A percentile compares a stretch with the other conserved stretches of the same genome.
phyloP scores from a whole-genome alignment of 2,329 filamentous ascomycete genomes.

The Cladosporium sp. region DNA sequence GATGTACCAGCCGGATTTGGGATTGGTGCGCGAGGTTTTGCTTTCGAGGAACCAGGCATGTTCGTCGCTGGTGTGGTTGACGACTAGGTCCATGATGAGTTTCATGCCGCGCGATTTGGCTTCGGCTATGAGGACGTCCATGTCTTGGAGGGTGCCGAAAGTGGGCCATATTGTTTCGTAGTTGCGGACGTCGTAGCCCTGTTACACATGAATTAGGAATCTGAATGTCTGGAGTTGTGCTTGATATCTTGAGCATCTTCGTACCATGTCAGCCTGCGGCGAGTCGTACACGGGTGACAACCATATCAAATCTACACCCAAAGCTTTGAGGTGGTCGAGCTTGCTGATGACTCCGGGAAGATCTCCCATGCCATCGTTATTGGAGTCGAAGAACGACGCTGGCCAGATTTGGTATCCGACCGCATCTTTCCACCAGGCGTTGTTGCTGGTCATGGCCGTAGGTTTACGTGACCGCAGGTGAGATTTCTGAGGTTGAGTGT shows the following conservation, averaged over 20 bases:
- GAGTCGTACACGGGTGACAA: constrained; percentile 63
- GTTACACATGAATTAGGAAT: constrained; percentile 51
- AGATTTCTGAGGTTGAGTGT: no score
- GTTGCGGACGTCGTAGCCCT: constrained; percentile 65
- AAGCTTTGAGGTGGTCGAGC: constrained; percentile 10
- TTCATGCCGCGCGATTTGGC: constrained; percentile 50
- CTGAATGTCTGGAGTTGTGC: no score
- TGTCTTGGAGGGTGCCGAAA: constrained; percentile 51
- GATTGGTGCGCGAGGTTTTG: constrained; percentile 51
- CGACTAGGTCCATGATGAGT: constrained; percentile 40
- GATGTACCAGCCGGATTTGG: constrained; percentile 66
- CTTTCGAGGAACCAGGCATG: constrained; percentile 62
- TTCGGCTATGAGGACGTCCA: constrained; percentile 47
- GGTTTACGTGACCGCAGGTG: no score
- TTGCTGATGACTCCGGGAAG: constrained; percentile 13
- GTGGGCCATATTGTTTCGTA: constrained; percentile 50
- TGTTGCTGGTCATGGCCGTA: neutral
- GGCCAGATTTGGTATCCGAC: constrained; percentile 50
- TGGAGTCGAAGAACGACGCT: constrained; percentile 47
- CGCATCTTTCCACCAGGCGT: constrained; percentile 47
- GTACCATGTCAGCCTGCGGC: constrained; percentile 57
- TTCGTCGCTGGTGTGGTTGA: constrained; percentile 43
- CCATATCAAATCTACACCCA: constrained; percentile 64
- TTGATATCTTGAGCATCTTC: neutral
- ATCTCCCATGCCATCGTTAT: constrained; percentile 17